phyloP scores from a whole-genome alignment of 148 eudicot genomes.

The Rheum nobile region DNA sequence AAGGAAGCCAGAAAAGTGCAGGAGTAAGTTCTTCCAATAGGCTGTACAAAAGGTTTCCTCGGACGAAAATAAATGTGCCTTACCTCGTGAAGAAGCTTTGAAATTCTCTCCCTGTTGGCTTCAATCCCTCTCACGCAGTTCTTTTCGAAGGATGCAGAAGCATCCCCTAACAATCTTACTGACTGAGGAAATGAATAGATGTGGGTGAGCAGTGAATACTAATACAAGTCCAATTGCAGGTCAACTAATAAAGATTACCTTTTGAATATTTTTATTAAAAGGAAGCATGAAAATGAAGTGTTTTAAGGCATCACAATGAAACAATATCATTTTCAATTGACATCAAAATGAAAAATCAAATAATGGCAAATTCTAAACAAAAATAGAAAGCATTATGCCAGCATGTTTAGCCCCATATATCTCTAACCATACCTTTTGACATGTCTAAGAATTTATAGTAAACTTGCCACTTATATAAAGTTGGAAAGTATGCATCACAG shows the following conservation, averaged over 20 bases:
- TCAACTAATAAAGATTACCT: background rate
- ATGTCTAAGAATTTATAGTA: background rate
- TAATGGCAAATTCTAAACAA: background rate
- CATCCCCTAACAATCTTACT: constrained; percentile 77
- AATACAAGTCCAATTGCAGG: background rate
- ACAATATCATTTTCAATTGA: background rate
- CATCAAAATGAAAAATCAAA: background rate
- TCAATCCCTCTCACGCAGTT: constrained; percentile 91
- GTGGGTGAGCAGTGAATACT: background rate
- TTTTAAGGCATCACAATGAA: background rate
- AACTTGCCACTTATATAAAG: background rate
- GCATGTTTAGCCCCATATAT: too few species aligned
- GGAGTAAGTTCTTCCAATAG: constrained; percentile 12
- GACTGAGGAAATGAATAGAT: constrained; percentile 34
- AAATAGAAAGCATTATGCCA: background rate
- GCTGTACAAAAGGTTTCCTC: background rate
- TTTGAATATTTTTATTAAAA: too few species aligned
- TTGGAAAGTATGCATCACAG: background rate
- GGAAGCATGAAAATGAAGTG: background rate
- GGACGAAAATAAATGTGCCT: constrained; percentile 4
- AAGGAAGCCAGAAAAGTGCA: constrained; percentile 3
- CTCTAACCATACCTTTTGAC: background rate
- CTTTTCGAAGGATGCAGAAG: constrained; percentile 94
- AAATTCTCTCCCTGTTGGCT: constrained; percentile 78
- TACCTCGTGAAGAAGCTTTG: constrained; percentile 80